Percentiles rank a stretch among this genome's conserved stretches.
phyloP scores from a whole-genome alignment of 73 alveolate species.

The Breviolum minutum region DNA sequence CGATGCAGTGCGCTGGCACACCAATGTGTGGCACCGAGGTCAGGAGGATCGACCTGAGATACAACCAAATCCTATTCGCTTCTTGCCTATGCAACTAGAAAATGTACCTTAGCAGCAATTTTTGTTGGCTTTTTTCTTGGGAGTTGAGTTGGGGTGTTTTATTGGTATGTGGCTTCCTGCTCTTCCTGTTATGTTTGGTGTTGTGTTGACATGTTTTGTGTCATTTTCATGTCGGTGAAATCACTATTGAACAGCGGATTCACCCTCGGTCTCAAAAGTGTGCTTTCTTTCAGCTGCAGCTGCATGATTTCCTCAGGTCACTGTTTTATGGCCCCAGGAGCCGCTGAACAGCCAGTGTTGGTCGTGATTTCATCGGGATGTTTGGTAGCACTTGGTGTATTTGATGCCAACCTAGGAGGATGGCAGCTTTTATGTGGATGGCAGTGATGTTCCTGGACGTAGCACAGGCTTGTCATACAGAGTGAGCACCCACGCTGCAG shows the following conservation, averaged over 20 bases:
- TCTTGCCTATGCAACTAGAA: conserved; percentile 24
- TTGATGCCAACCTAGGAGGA: not conserved
- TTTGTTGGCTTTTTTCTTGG: not conserved
- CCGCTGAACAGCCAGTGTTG: not conserved
- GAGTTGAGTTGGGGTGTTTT: too few relatives aligned
- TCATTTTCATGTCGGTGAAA: too few relatives aligned
- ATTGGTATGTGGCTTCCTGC: not conserved
- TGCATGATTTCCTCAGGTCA: not conserved
- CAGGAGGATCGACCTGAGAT: not conserved
- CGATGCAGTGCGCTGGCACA: conserved; percentile 11
- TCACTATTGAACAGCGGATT: not conserved
- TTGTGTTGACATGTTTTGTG: not conserved
- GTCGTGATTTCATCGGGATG: too few relatives aligned
- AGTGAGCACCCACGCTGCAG: not conserved
- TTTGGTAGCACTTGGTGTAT: too few relatives aligned
- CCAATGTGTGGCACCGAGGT: conserved; percentile 12
- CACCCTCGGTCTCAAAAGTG: not conserved
- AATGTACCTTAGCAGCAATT: not conserved
- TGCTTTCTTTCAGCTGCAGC: not conserved
- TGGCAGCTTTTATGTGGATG: conserved; percentile 14
- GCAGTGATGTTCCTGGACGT: not conserved
- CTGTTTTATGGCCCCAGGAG: conserved; percentile 25
- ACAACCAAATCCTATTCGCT: conserved; percentile 29
- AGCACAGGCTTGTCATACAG: not conserved
- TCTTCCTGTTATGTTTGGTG: not conserved